phyloP scores from a whole-genome alignment of 768 basidiomycete species.

The Amylocystis lapponica region DNA sequence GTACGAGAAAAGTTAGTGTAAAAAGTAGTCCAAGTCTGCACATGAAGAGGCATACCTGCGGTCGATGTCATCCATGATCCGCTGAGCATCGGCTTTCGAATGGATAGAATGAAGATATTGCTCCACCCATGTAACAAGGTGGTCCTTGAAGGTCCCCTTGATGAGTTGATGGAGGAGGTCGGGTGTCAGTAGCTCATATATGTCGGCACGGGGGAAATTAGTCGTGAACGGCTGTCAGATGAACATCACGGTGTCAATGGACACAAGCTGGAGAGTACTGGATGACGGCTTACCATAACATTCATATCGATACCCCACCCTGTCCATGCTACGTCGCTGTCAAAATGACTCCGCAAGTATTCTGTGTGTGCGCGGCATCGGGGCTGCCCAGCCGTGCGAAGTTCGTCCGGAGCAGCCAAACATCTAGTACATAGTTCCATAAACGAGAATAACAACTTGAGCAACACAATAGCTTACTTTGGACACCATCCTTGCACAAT shows the following conservation, averaged over 20 bases:
- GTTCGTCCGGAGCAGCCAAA: constrained; percentile 1
- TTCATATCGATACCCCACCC: not conserved
- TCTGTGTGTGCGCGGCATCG: not conserved
- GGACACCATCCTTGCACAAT: constrained; percentile 27
- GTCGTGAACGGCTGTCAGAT: constrained; percentile 31
- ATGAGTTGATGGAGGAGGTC: no score
- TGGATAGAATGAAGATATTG: constrained; percentile 17
- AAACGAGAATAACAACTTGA: not conserved
- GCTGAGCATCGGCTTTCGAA: constrained; percentile 6
- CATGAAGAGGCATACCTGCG: constrained; percentile 1
- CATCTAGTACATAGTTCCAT: constrained; percentile 7
- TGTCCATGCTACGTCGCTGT: not conserved
- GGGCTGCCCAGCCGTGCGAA: not conserved
- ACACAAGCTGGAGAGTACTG: constrained; percentile 26
- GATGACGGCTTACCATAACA: constrained; percentile 17
- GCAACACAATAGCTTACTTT: constrained; percentile 10
- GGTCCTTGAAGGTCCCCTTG: no score
- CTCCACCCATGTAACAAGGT: no score
- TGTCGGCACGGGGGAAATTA: no score
- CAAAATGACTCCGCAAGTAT: not conserved
- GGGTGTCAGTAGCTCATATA: no score
- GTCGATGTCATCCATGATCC: constrained; percentile 15
- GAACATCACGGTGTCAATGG: constrained; percentile 28
- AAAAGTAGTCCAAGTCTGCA: no score
- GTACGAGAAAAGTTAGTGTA: no score